Evolutionary conservation across 2,329 filamentous ascomycete species (phyloP).

Genomic region (Fusarium protoensiforme): DNA sequence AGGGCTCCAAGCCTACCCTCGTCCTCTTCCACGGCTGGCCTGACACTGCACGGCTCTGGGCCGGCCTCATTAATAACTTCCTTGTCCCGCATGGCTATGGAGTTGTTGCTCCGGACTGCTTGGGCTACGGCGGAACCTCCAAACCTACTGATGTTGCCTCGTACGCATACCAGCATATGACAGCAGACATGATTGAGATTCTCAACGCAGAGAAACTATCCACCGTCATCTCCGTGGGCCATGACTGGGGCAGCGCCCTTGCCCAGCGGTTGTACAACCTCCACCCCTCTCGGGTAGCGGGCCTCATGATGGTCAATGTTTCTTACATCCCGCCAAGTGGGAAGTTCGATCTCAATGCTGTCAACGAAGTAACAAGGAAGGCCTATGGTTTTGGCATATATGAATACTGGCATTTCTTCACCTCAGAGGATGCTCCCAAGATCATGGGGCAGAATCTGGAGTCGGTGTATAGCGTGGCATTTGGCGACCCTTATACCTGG

Average conservation of each 20-base stretch:
- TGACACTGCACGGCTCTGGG: slow-evolving; percentile 58
- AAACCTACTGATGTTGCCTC: slow-evolving; percentile 51
- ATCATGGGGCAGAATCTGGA: slow-evolving; percentile 54
- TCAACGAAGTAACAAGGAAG: slow-evolving; percentile 46
- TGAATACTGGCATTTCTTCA: slow-evolving; percentile 60
- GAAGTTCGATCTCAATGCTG: slow-evolving; percentile 50
- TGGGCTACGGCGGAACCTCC: slow-evolving; percentile 53
- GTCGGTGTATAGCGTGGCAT: slow-evolving; percentile 48
- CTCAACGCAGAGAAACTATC: slow-evolving; percentile 50
- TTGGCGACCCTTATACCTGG: slow-evolving; percentile 46
- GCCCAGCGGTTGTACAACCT: slow-evolving; percentile 55
- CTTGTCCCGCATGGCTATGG: slow-evolving; percentile 50
- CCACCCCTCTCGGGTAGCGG: slow-evolving; percentile 52
- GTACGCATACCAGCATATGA: slow-evolving; percentile 52
- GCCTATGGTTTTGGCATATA: slow-evolving; percentile 50
- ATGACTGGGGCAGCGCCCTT: slow-evolving; percentile 60
- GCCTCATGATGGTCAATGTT: slow-evolving; percentile 56
- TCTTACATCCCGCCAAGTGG: slow-evolving; percentile 51
- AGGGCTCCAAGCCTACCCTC: slow-evolving; percentile 45
- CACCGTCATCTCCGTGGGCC: slow-evolving; percentile 56
- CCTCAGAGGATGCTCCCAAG: slow-evolving; percentile 49
- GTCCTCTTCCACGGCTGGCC: slow-evolving; percentile 63
- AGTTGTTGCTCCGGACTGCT: slow-evolving; percentile 51
- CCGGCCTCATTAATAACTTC: slow-evolving; percentile 52
- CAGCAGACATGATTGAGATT: slow-evolving; percentile 53